Percentiles rank a stretch among this genome's conserved stretches.
These are phyloP conservation scores for Cladosporium colombiae DNA, from an alignment of 2,329 filamentous ascomycete genomes.

Conservation along the genomic window DNA sequence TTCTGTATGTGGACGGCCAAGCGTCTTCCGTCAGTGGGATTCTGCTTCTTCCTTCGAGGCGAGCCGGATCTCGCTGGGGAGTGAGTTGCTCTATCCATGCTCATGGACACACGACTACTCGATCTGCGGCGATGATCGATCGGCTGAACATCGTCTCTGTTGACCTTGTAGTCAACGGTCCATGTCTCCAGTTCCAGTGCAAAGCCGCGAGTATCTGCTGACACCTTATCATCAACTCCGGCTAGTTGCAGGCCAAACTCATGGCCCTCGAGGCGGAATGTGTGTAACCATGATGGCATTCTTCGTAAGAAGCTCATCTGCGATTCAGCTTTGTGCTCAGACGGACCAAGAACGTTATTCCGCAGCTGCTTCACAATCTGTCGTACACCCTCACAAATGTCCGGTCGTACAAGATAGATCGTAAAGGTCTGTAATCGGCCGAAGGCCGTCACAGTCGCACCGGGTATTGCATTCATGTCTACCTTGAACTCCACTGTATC, in stretches of 20 bases:
- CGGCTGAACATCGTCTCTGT: slow-evolving; percentile 58
- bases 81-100: slow-evolving; percentile 36
- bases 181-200: slow-evolving; percentile 85
- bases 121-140: slow-evolving; percentile 63
- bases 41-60: slow-evolving; percentile 49
- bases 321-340: slow-evolving; percentile 24
- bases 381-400: slow-evolving; percentile 88
- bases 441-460: slow-evolving; percentile 77
- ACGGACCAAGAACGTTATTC: slow-evolving; percentile 58
- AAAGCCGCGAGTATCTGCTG: slow-evolving; percentile 76
- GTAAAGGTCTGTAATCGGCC: slow-evolving; percentile 84
- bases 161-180: slow-evolving; percentile 84
- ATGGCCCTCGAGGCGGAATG: slow-evolving; percentile 80
- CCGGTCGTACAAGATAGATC: slow-evolving; percentile 83
- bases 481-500: slow-evolving; percentile 86
- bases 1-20: slow-evolving; percentile 79
- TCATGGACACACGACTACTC: slow-evolving; percentile 65
- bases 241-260: slow-evolving; percentile 91
- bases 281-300: slow-evolving; percentile 79
- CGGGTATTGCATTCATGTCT: slow-evolving; percentile 80
- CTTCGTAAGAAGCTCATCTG: slow-evolving; percentile 72
- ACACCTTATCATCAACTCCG: slow-evolving; percentile 81
- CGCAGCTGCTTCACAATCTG: slow-evolving; percentile 87
- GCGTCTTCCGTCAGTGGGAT: slow-evolving; percentile 72
- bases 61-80: slow-evolving; percentile 39